phyloP scores from a whole-genome alignment of 306 rosid species.

The Acmispon strigosus region DNA sequence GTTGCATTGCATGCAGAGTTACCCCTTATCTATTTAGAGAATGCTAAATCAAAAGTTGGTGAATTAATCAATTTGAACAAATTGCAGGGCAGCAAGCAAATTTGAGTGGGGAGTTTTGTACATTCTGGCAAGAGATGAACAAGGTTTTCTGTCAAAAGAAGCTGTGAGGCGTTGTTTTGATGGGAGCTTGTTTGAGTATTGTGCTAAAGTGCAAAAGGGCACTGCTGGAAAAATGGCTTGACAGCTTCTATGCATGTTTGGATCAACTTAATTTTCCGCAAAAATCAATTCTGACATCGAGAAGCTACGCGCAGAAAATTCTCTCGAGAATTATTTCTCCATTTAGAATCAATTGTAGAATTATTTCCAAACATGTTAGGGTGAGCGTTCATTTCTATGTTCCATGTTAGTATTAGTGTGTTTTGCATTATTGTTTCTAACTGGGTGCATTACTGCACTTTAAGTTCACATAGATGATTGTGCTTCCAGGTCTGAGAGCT shows the following conservation, averaged over 20 bases:
- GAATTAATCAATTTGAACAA: background rate
- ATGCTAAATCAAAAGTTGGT: background rate
- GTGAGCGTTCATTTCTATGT: background rate
- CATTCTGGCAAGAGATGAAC: constrained; percentile 54
- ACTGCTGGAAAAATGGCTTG: constrained; percentile 37
- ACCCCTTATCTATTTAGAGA: background rate
- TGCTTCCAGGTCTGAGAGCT: background rate
- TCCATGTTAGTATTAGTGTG: background rate
- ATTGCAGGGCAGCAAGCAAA: constrained; percentile 54
- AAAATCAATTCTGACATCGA: too few relatives aligned
- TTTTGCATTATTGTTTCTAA: background rate
- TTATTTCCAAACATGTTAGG: too few relatives aligned
- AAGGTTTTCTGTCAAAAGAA: constrained; percentile 65
- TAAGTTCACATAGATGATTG: background rate
- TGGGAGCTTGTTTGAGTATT: constrained; percentile 72
- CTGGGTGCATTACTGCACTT: background rate
- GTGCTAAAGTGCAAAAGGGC: constrained; percentile 50
- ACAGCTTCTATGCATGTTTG: background rate
- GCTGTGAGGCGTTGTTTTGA: constrained; percentile 80
- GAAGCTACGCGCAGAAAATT: too few relatives aligned
- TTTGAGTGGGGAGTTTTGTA: constrained; percentile 69
- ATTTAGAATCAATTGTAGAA: too few relatives aligned
- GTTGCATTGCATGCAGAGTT: background rate
- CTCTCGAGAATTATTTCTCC: too few relatives aligned
- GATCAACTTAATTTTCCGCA: too few relatives aligned